Conservation (phyloP, 306 rosid species). For the peach (Prunus persica) region DNA sequence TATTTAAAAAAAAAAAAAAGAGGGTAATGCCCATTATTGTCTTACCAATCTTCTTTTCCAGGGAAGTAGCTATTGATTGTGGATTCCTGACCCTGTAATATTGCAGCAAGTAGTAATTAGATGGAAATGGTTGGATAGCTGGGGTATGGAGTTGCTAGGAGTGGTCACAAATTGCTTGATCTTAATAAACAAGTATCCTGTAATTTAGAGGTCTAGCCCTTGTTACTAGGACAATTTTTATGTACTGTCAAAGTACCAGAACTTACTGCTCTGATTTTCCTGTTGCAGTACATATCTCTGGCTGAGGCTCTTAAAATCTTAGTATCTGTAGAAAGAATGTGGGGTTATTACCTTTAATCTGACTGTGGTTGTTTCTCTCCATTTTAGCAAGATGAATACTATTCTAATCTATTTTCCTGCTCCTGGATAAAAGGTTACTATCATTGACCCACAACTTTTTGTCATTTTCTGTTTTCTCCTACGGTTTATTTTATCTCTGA, state of each 20-base stretch:
- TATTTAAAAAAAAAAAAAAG: background rate
- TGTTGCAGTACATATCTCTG: background rate
- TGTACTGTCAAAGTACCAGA: slow-evolving; percentile 1
- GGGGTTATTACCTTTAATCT: background rate
- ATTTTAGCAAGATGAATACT: background rate
- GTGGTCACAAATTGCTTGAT: slow-evolving; percentile 11
- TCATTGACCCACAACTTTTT: slow-evolving; percentile 13
- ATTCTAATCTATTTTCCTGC: too few species aligned
- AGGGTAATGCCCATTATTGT: background rate
- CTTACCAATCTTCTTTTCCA: background rate
- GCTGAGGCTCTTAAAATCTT: background rate
- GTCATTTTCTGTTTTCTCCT: slow-evolving; percentile 13
- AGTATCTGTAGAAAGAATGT: background rate
- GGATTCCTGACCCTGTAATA: slow-evolving; percentile 13
- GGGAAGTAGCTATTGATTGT: background rate
- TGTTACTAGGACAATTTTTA: slow-evolving; percentile 4
- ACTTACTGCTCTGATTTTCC: slow-evolving; percentile 11
- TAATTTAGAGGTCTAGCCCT: background rate
- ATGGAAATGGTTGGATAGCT: slow-evolving; percentile 1
- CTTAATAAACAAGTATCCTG: slow-evolving; percentile 4
- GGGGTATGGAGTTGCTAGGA: background rate
- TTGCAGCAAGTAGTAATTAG: background rate
- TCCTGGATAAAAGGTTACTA: background rate
- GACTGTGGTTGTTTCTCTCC: background rate
- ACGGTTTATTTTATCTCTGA: background rate